Base-by-base conservation (phyloP, 345 rosid species). In the Hevea brasiliensis region DNA sequence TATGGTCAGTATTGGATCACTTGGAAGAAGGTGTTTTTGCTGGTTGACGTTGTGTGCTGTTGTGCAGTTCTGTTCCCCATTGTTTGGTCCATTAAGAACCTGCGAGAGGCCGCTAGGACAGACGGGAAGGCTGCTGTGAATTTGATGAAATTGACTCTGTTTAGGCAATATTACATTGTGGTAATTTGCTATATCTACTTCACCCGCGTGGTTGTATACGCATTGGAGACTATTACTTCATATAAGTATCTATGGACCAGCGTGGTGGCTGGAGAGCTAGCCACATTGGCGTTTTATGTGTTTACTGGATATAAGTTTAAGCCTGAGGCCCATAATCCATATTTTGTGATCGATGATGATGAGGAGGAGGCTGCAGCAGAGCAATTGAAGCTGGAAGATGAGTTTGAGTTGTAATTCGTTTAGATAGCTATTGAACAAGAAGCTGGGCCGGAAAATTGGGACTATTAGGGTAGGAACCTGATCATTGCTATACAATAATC, bases 291-390 rank as follows among this genome's bases (percentile, higher is more conserved):
- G 0, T 94, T 94, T 84, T 94, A 92, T 79, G 77, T 85, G 58
- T 94, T 92, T 48, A 95, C 99, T 0, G 99, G 97, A 68, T 95
- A 82, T 54, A 92, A 86, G 80, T 95, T 95, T 80, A 92, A 74
- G 84, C 99, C 99, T 0, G 97, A 95, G 91, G 92, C 87, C 0
- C 97, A 90, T 62, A 94, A 94, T 74, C 98, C 98, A 0, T 94
- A 94, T 82, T 94, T 94, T 73, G 94, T 86, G 50, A 83, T 94
- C 50, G 98, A 92, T 68, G 98, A 94, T 68, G 98, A 92, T 26
- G 98, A 94, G 73, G 98, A 94, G 76, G 98, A 94, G 82, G 98
- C 97, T 72, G 98, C 97, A 8, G 97, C 95, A 0, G 97, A 94
- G 80, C 86, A 87, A 17, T 73, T 94, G 83, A 94, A 90, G 93